Conservation (phyloP, 192 early-diverging fungal species). For the Glomus cerebriforme region DNA sequence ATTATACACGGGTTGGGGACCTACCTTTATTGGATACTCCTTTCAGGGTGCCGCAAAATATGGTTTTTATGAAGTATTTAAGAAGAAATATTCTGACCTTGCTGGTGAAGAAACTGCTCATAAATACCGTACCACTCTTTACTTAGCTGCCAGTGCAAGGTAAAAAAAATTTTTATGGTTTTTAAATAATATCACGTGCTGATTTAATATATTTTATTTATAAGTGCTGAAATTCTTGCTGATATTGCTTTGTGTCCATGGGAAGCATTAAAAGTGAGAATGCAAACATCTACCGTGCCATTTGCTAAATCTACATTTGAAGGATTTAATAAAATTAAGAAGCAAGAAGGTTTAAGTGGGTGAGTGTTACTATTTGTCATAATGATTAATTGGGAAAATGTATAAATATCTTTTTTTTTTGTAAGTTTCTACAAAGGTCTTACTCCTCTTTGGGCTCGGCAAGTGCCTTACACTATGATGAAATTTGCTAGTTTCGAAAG, state of each 20-base stretch:
- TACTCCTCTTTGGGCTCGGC: constrained; percentile 74
- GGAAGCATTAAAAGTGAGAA: constrained; percentile 86
- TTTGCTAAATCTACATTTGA: constrained; percentile 70
- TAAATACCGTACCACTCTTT: constrained; percentile 76
- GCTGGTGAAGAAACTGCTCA: constrained; percentile 70
- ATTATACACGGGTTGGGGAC: constrained; percentile 74
- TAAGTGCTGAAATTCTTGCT: constrained; percentile 79
- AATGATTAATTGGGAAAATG: neutral
- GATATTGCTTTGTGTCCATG: constrained; percentile 82
- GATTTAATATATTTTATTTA: constrained; percentile 15
- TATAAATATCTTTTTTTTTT: too few relatives aligned
- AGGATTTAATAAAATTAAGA: constrained; percentile 63
- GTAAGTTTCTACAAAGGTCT: constrained; percentile 65
- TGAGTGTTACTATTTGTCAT: constrained; percentile 41
- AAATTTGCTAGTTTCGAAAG: constrained; percentile 87
- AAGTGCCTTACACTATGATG: constrained; percentile 86
- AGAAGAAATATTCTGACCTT: constrained; percentile 65
- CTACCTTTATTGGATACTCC: constrained; percentile 84
- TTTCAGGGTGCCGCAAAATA: constrained; percentile 79
- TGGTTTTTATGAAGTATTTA: constrained; percentile 90
- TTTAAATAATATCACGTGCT: neutral
- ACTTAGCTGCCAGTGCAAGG: constrained; percentile 62
- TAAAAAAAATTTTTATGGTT: neutral
- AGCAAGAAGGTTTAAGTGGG: constrained; percentile 64
- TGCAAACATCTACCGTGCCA: constrained; percentile 77